Evolutionary conservation across 768 basidiomycete species (phyloP).

Genomic region (Dioszegia hungarica): DNA sequence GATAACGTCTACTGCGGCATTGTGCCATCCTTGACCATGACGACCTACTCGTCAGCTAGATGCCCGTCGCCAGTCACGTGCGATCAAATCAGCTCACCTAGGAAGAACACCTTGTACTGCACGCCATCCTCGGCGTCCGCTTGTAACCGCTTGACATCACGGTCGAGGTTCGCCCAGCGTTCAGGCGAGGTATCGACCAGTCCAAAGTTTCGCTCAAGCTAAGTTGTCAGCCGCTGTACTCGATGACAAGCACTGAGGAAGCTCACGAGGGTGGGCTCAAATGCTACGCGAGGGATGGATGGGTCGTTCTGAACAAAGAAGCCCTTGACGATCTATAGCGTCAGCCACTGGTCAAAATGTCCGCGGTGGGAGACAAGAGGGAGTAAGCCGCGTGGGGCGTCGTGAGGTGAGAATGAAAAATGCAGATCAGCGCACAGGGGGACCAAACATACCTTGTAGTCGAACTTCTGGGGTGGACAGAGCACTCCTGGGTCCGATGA

Average conservation of each 20-base stretch:
- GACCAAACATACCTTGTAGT: slow-evolving; percentile 32
- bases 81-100: slow-evolving; percentile 16
- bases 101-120: slow-evolving; percentile 45
- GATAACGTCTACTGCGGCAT: slow-evolving; percentile 34
- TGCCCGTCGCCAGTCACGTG: neutral
- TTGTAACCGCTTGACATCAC: slow-evolving; percentile 21
- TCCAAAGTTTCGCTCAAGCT: slow-evolving; percentile 37
- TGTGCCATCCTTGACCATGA: slow-evolving; percentile 48
- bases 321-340: slow-evolving; percentile 1
- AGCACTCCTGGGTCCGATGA: slow-evolving; percentile 10
- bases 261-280: slow-evolving; percentile 9
- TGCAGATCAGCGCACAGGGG: too few relatives aligned
- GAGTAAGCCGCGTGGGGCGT: neutral
- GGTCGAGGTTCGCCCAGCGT: slow-evolving; percentile 36
- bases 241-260: too few relatives aligned
- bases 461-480: slow-evolving; percentile 19
- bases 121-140: slow-evolving; percentile 29
- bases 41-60: slow-evolving; percentile 26
- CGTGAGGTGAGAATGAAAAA: too few relatives aligned
- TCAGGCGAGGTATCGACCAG: slow-evolving; percentile 33
- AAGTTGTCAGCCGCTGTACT: neutral
- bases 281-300: neutral
- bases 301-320: neutral
- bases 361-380: neutral
- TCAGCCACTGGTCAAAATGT: neutral